A percentile compares a stretch with the other conserved stretches of the same genome.
These are phyloP conservation scores for Nicotiana tabacum DNA, from an alignment of 257 asterid genomes.

Conservation along the genomic window DNA sequence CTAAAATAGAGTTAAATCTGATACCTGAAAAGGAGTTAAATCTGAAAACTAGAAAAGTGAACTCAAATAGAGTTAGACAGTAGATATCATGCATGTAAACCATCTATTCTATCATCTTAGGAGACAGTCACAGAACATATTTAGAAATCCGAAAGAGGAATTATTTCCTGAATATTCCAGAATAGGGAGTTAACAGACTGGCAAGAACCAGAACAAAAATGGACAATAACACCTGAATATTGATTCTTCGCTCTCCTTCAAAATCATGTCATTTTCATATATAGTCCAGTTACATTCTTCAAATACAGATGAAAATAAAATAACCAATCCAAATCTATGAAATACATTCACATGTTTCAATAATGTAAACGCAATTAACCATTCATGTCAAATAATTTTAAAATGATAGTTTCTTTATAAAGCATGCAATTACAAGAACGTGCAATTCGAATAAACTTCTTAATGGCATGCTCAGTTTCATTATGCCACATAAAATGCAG, in stretches of 20 bases:
- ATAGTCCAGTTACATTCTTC: neutral
- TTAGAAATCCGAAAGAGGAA: neutral
- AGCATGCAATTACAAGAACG: neutral
- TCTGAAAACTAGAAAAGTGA: neutral
- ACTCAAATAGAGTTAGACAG: neutral
- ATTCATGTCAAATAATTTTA: neutral
- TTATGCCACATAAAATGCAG: slow-evolving; percentile 2
- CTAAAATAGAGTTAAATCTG: neutral
- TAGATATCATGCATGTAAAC: neutral
- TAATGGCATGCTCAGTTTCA: neutral
- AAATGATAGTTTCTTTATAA: neutral
- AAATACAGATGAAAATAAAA: neutral
- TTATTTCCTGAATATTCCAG: neutral
- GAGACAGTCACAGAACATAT: neutral
- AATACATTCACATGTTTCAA: neutral
- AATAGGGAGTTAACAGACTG: neutral
- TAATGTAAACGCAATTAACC: slow-evolving; percentile 1
- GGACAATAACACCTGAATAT: neutral
- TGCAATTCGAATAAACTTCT: neutral
- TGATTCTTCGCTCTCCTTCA: neutral
- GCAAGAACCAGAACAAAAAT: neutral
- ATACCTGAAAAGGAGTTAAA: neutral
- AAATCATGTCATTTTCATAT: neutral
- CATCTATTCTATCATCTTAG: neutral
- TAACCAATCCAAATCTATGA: neutral